Evolutionary conservation across 257 asterid species (phyloP), one percentile per base, ranked within the genome.

Genomic region (Catharanthus roseus): DNA sequence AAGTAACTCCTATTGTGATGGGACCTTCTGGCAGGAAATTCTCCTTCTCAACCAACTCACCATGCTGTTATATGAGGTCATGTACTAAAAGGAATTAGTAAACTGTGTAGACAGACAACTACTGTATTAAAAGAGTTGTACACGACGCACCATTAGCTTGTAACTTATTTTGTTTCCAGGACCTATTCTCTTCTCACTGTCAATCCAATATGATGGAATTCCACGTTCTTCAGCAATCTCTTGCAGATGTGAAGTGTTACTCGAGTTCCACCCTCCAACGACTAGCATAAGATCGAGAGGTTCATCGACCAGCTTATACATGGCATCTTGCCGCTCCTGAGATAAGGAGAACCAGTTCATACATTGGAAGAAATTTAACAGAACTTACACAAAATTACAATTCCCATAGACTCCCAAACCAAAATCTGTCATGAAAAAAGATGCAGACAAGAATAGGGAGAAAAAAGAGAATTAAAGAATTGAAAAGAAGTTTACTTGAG

Each of bases 281-380:
- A 95, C 99, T 73, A 95, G 86, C 74, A 95, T 91, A 38, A 95
- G 96, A 85, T 95, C 99, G 16, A 88, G 11, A 70, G 87, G 64
- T 67, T 91, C 74, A 2, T 91, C 95, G 7, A 95, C 97, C 84
- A 95, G 84, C 81, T 95, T 89, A 77, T 89, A 95, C 99, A 95
- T 95, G 36, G 98, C 99, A 88, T 95, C 99, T 88, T 95, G 99
- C 13, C 99, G 82, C 83, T 91, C 98, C 99, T 95, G 75, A 63
- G 75, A 68, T 50, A 74, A 67, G 66, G 11, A 65, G 42, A 24
- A 69, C 68, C 61, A 60, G 75, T 47, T 8, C 38, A 55, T 26
- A 55, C 12, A 31, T 56, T 2, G 41, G 67, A 31, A 23, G 10
- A 29, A 13, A 3, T 41, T 33, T 24, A n/a, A 38, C 42, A 3